Percentiles rank a stretch among this genome's conserved stretches.
These are phyloP conservation scores for Penicillium sp. DNA, from an alignment of 2,329 filamentous ascomycete species.

Conservation along the genomic window DNA sequence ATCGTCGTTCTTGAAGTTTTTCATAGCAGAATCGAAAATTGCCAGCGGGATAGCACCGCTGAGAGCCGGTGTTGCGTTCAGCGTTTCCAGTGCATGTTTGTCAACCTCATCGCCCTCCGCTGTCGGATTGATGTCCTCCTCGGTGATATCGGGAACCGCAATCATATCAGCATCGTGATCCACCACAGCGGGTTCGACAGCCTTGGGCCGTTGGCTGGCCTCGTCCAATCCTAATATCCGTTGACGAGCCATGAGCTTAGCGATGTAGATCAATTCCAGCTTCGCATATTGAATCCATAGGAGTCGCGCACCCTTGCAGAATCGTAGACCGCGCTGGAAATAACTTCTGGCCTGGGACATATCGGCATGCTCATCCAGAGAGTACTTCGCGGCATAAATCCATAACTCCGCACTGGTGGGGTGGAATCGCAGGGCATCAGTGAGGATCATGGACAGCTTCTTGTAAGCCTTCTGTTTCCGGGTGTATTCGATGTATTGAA, in stretches of 20 bases:
- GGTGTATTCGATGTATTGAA: constrained; percentile 83
- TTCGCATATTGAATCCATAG: constrained; percentile 90
- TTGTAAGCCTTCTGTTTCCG: constrained; percentile 65
- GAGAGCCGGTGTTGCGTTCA: constrained; percentile 74
- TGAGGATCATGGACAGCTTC: constrained; percentile 61
- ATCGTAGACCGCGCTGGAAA: constrained; percentile 86
- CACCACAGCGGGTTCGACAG: constrained; percentile 34
- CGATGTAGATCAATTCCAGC: constrained; percentile 89
- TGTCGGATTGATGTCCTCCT: constrained; percentile 61
- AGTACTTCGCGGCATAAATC: constrained; percentile 77
- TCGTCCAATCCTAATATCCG: constrained; percentile 64
- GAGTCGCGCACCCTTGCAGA: constrained; percentile 72
- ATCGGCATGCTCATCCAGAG: constrained; percentile 77
- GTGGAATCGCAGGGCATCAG: constrained; percentile 76
- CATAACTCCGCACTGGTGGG: constrained; percentile 81
- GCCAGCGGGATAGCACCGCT: constrained; percentile 92
- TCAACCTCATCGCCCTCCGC: constrained; percentile 56
- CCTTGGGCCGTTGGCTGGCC: constrained; percentile 38
- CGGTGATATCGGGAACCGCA: constrained; percentile 59
- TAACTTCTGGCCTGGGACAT: constrained; percentile 82
- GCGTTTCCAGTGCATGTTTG: constrained; percentile 60
- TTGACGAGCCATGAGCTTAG: constrained; percentile 74
- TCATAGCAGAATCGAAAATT: constrained; percentile 83
- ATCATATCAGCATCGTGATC: constrained; percentile 59
- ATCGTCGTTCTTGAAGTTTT: constrained; percentile 69